These are phyloP conservation scores for Aspergillus awamori DNA, from an alignment of 2,329 filamentous ascomycete species.

Conservation along the genomic window DNA sequence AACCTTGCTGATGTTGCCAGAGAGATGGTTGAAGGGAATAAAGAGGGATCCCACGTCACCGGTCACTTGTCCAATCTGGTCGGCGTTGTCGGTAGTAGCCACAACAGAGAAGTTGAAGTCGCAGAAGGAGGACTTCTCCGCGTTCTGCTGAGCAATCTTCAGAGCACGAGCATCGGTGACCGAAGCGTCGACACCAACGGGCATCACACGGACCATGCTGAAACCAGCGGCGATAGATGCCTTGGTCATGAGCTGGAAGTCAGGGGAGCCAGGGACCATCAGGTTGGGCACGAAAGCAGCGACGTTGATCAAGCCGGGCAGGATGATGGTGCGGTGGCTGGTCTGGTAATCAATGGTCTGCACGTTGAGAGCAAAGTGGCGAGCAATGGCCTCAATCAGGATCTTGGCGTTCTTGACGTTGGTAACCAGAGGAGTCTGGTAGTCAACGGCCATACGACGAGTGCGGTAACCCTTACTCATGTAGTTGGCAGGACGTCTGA, in stretches of 20 bases:
- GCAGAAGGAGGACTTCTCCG: constrained; percentile 67
- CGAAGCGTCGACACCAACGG: constrained; percentile 70
- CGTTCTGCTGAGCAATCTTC: constrained; percentile 71
- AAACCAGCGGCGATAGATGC: constrained; percentile 75
- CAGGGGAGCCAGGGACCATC: constrained; percentile 64
- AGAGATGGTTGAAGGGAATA: constrained; percentile 79
- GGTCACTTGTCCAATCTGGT: constrained; percentile 72
- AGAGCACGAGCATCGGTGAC: constrained; percentile 73
- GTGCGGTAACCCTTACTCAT: constrained; percentile 98
- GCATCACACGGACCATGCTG: constrained; percentile 79
- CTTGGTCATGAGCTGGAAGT: constrained; percentile 71
- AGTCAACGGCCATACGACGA: constrained; percentile 95
- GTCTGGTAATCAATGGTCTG: constrained; percentile 87
- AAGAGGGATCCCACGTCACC: constrained; percentile 78
- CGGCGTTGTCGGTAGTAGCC: constrained; percentile 71
- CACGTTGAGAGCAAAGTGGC: constrained; percentile 83
- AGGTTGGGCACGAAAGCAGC: constrained; percentile 79
- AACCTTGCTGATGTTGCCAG: constrained; percentile 82
- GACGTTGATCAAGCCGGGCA: constrained; percentile 76
- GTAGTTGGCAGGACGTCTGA: constrained; percentile 94
- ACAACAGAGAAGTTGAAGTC: constrained; percentile 81
- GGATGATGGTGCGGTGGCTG: constrained; percentile 74
- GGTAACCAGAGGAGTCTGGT: constrained; percentile 94
- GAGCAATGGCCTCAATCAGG: constrained; percentile 87
- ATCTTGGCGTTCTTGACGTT: constrained; percentile 99